These are phyloP conservation scores for Seiridium cupressi DNA, from an alignment of 2,329 filamentous ascomycete genomes.

Conservation along the genomic window DNA sequence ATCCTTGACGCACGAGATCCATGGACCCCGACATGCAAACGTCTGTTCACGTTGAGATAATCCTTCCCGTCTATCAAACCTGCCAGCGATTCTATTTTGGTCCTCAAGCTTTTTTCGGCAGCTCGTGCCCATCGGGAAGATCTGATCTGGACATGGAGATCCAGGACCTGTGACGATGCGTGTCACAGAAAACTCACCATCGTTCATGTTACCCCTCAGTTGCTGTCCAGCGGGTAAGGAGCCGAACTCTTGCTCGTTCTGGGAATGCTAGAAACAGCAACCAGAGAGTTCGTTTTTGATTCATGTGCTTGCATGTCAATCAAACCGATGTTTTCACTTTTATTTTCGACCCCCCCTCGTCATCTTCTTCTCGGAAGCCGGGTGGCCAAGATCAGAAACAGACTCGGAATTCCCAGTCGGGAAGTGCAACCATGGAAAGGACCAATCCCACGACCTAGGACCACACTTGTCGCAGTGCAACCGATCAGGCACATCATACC, in stretches of 20 bases:
- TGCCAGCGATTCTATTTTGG: slow-evolving; percentile 6
- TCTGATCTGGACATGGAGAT: not conserved
- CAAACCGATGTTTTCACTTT: not conserved
- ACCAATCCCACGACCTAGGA: not conserved
- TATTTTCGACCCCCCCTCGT: no score
- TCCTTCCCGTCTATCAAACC: slow-evolving; percentile 7
- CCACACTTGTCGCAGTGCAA: no score
- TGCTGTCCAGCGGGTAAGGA: not conserved
- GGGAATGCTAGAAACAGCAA: not conserved
- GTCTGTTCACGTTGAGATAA: not conserved
- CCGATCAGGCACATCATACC: no score
- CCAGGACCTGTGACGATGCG: not conserved
- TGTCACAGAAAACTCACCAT: not conserved
- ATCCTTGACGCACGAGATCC: not conserved
- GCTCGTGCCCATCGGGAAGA: not conserved
- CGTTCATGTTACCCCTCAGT: not conserved
- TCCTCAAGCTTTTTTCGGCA: slow-evolving; percentile 5
- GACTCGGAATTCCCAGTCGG: not conserved
- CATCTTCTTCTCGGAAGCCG: not conserved
- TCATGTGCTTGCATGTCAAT: not conserved
- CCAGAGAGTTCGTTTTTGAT: not conserved
- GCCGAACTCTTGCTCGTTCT: not conserved
- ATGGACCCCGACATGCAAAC: not conserved
- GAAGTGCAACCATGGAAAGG: not conserved
- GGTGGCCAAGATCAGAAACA: not conserved